A percentile compares a stretch with the other conserved stretches of the same genome.
phyloP scores from a whole-genome alignment of 2,329 filamentous ascomycete species.

The Alternaria tenuissima region DNA sequence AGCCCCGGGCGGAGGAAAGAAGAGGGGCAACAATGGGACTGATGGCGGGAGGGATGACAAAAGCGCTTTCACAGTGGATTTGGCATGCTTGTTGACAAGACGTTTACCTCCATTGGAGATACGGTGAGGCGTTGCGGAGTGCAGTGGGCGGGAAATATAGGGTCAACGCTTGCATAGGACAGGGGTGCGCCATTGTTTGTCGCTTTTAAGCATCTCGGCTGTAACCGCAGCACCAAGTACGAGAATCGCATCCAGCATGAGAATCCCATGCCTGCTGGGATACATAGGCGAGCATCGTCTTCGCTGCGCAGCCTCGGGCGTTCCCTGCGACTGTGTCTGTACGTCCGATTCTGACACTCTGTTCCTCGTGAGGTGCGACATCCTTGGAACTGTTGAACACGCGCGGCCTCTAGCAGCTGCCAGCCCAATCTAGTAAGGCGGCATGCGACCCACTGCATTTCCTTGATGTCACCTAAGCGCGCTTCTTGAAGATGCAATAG shows the following conservation, averaged over 20 bases:
- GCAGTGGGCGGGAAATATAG: constrained; percentile 8
- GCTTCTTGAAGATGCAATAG: not conserved
- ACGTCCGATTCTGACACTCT: not conserved
- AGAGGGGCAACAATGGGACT: constrained; percentile 5
- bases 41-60: not conserved
- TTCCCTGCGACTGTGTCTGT: not conserved
- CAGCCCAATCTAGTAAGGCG: constrained; percentile 11
- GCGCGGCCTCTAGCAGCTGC: constrained; percentile 9
- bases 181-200: constrained; percentile 3
- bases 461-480: not conserved
- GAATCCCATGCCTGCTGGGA: not conserved
- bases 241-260: not conserved
- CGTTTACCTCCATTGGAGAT: constrained; percentile 5
- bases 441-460: constrained; percentile 4
- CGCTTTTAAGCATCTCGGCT: constrained; percentile 2
- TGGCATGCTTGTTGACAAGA: constrained; percentile 5
- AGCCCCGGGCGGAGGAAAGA: not conserved
- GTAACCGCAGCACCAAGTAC: not conserved
- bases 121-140: constrained; percentile 13
- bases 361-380: constrained; percentile 3
- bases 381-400: constrained; percentile 15
- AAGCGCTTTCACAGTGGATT: constrained; percentile 2
- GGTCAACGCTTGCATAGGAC: constrained; percentile 1
- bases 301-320: not conserved
- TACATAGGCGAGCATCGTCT: not conserved